phyloP scores from a whole-genome alignment of 768 basidiomycete genomes.

The Termitomyces titanicus region DNA sequence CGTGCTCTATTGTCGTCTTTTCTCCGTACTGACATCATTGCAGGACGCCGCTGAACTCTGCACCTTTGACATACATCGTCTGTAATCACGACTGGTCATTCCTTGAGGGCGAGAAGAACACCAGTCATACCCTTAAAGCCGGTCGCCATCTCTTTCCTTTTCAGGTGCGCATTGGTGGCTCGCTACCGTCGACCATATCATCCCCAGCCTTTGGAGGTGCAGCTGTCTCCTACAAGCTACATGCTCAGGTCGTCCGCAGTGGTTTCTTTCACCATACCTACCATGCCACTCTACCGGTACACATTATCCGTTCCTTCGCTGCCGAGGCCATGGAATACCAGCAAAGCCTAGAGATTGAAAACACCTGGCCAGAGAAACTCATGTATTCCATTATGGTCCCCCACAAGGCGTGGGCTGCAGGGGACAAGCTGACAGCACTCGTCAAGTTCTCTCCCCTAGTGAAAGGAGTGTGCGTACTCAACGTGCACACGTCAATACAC shows the following conservation, averaged over 20 bases:
- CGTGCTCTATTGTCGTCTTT: conserved; percentile 23
- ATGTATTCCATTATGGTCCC: conserved; percentile 95
- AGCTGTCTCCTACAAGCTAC: conserved; percentile 82
- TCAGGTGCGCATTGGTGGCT: conserved; percentile 79
- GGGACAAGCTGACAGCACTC: conserved; percentile 76
- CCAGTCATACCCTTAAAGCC: conserved; percentile 90
- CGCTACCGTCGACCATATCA: conserved; percentile 73
- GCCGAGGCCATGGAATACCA: conserved; percentile 91
- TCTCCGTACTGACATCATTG: conserved; percentile 5
- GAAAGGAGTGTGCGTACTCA: conserved; percentile 77
- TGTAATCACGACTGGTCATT: conserved; percentile 92
- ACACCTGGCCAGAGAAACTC: conserved; percentile 96
- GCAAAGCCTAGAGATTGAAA: conserved; percentile 92
- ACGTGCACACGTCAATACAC: conserved; percentile 63
- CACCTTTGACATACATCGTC: conserved; percentile 54
- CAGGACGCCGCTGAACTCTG: conserved; percentile 41
- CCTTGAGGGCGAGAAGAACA: conserved; percentile 76
- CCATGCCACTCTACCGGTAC: conserved; percentile 55
- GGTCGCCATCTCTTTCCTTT: conserved; percentile 94
- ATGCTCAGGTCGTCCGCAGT: conserved; percentile 77
- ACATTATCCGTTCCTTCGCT: conserved; percentile 69
- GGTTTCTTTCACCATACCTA: conserved; percentile 67
- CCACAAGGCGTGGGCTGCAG: conserved; percentile 94
- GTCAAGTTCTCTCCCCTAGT: conserved; percentile 84
- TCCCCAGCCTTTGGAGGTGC: conserved; percentile 57